A percentile compares a stretch with the other conserved stretches of the same genome.
These are phyloP conservation scores for Stenocarpella maydis DNA, from an alignment of 2,329 filamentous ascomycete genomes.

Conservation along the genomic window DNA sequence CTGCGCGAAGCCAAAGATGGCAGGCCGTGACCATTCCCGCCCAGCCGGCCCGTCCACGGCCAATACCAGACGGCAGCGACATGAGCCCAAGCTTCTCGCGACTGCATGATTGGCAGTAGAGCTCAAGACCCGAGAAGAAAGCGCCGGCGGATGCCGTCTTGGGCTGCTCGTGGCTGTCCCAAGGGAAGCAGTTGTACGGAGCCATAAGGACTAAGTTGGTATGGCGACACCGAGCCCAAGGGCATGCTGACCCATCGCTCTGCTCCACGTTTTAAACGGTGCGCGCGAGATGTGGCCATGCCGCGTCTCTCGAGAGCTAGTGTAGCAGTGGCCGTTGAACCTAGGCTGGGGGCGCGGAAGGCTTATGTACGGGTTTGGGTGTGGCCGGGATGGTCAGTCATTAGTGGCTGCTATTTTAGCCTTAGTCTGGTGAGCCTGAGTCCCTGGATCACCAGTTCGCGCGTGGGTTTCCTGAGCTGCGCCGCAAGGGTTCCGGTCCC, in stretches of 20 bases:
- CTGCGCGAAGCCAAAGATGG: background rate
- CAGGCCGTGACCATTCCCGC: background rate
- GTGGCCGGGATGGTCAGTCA: background rate
- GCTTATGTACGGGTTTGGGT: background rate
- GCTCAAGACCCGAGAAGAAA: background rate
- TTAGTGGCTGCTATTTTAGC: background rate
- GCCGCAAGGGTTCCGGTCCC: slow-evolving; percentile 1
- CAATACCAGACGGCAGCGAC: slow-evolving; percentile 2
- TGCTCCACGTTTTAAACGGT: slow-evolving; percentile 27
- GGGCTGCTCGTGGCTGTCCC: background rate
- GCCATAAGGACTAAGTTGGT: background rate
- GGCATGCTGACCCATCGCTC: slow-evolving; percentile 28
- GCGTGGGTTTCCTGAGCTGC: background rate
- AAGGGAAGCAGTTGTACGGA: background rate
- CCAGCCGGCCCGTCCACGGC: slow-evolving; percentile 6
- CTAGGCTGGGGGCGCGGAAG: background rate
- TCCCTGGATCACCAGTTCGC: slow-evolving; percentile 7
- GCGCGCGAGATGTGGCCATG: slow-evolving; percentile 17
- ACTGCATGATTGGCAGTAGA: background rate
- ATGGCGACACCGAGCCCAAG: slow-evolving; percentile 7
- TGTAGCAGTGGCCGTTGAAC: slow-evolving; percentile 8
- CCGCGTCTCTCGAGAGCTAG: slow-evolving; percentile 26
- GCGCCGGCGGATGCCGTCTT: background rate
- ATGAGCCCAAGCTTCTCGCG: background rate
- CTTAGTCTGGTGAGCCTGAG: background rate